These are phyloP conservation scores for Daedalea quercina DNA, from an alignment of 768 basidiomycete genomes.

Conservation along the genomic window DNA sequence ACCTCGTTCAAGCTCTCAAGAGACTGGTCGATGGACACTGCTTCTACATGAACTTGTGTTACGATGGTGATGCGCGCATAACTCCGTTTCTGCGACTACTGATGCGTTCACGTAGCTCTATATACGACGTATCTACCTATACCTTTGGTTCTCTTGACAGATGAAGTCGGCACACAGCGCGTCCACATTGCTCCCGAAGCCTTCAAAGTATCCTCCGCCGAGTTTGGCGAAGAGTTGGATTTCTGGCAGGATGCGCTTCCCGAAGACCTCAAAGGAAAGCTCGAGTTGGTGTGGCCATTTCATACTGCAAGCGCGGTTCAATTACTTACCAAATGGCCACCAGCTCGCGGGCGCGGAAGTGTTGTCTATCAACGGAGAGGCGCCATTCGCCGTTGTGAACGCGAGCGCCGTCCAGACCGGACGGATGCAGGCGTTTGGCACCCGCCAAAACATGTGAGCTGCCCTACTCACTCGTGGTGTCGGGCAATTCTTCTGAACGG, in stretches of 20 bases:
- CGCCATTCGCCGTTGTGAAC: slow-evolving; percentile 46
- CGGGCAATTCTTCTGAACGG: no score
- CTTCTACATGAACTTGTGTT: slow-evolving; percentile 48
- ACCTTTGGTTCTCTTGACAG: slow-evolving; percentile 43
- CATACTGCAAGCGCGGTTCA: background rate
- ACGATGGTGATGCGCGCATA: slow-evolving; percentile 32
- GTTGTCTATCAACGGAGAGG: slow-evolving; percentile 41
- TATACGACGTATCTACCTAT: slow-evolving; percentile 38
- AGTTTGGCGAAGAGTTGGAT: slow-evolving; percentile 42
- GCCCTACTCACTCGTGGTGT: background rate
- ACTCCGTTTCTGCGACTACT: background rate
- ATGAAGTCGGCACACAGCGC: slow-evolving; percentile 34
- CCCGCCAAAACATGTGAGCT: slow-evolving; percentile 28
- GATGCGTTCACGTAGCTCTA: slow-evolving; percentile 12
- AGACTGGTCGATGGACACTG: slow-evolving; percentile 55
- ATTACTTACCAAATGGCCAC: background rate
- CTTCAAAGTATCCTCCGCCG: slow-evolving; percentile 41
- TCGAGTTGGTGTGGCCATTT: slow-evolving; percentile 30
- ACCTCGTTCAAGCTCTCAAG: slow-evolving; percentile 46
- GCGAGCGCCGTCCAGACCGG: slow-evolving; percentile 45
- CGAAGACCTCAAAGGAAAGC: slow-evolving; percentile 37
- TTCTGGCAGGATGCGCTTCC: slow-evolving; percentile 50
- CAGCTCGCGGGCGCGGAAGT: slow-evolving; percentile 46
- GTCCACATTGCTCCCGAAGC: slow-evolving; percentile 49
- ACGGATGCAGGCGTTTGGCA: slow-evolving; percentile 43